phyloP scores from a whole-genome alignment of 192 early-diverging fungal genomes.

The Funneliformis mosseae region DNA sequence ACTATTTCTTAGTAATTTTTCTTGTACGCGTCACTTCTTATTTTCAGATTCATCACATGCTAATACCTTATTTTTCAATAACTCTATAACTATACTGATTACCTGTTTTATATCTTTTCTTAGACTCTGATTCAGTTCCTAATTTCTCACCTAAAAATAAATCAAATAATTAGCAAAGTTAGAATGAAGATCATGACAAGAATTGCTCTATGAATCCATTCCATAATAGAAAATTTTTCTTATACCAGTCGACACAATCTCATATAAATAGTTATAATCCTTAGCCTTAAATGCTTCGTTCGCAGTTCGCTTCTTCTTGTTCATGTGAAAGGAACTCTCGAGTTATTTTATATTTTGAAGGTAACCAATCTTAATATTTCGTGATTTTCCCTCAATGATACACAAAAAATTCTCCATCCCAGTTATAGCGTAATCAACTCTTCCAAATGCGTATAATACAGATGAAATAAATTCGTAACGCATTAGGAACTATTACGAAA shows the following conservation, averaged over 20 bases:
- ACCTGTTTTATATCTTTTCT: constrained; percentile 16
- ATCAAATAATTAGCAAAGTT: not conserved
- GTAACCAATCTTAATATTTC: no score
- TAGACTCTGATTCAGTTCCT: not conserved
- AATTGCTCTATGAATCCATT: no score
- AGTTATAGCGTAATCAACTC: constrained; percentile 23
- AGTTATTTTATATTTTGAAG: no score
- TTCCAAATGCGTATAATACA: not conserved
- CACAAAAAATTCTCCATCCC: constrained; percentile 23
- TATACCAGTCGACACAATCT: no score
- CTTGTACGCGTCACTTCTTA: constrained; percentile 6
- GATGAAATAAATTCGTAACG: constrained; percentile 16
- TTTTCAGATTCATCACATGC: constrained; percentile 19
- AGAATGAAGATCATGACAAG: no score
- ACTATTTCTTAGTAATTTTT: no score
- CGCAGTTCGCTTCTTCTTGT: no score
- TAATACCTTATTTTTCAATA: constrained; percentile 11
- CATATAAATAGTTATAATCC: no score
- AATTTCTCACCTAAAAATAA: constrained; percentile 6
- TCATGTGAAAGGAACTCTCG: no score
- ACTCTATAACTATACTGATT: constrained; percentile 2
- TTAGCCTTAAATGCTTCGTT: no score
- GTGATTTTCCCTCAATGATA: constrained; percentile 14
- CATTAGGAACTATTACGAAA: constrained; percentile 9
- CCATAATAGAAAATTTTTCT: no score